Evolutionary conservation across 257 asterid genomes (phyloP), one percentile per base, ranked within the genome.

Genomic region (Echium plantagineum): DNA sequence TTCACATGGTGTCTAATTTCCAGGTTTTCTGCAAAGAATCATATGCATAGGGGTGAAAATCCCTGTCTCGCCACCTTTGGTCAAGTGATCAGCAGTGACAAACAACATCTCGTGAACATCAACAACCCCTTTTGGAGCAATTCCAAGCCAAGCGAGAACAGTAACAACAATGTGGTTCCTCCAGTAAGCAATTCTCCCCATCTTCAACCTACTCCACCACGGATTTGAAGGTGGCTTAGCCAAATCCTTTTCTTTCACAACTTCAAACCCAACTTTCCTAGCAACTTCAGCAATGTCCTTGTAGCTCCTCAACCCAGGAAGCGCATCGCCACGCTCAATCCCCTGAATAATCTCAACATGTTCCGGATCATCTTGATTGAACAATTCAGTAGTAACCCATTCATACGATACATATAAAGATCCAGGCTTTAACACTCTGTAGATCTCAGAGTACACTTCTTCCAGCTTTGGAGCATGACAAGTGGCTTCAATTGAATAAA

Each of bases 81-180:
- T 72, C 56, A 87, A 74, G 38, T 82, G 78, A 66, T 87, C 94
- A 15, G 95, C 95, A 1, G 95, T 87, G 22, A 87, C 85, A 24
- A 87, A 84, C 2, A 87, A 83, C 94, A 87, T 87, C 75, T 84
- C 90, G 60, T 87, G 94, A 15, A 87, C 95, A 58, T 87, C 94
- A 16, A 87, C 94, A 5, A 65, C 71, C 0, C 95, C 94, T 67
- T 87, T 84, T 0, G 95, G 95, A 30, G 95, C 94, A 49, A 87
- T 82, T 64, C 95, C 90, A 10, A 87, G 19, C 80, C 75, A 82
- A 21, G 86, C 72, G 3, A 87, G 94, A 13, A 82, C 63, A 0
- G 86, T 78, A 0, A 87, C 81, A 59, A 87, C 21, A 19, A 82
- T 47, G 66, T 84, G 95, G 82, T 87, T 87, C 81, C 94, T 84